Percentiles rank a stretch among this genome's conserved stretches.
Evolutionary conservation across 345 rosid genomes (phyloP).

Genomic region (Arabidopsis arenosa): DNA sequence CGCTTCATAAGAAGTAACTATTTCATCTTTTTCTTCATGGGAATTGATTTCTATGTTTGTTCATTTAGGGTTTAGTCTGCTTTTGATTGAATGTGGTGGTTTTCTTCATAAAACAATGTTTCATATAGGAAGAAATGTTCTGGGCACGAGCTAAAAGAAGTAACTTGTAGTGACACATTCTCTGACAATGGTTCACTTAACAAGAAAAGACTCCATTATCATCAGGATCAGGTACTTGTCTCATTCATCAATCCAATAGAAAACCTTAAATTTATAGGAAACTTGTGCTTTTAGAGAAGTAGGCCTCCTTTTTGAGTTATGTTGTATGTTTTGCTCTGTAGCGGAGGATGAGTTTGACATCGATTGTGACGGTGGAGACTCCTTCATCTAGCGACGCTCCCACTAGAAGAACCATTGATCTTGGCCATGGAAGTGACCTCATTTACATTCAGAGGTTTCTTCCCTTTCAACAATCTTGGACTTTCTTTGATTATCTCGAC

Average conservation of each 20-base stretch:
- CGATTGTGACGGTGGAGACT: slow-evolving; percentile 21
- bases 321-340: slow-evolving; percentile 23
- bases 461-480: slow-evolving; percentile 61
- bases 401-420: slow-evolving; percentile 52
- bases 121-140: slow-evolving; percentile 66
- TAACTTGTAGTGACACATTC: slow-evolving; percentile 68
- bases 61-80: not conserved
- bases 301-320: not conserved
- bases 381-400: slow-evolving; percentile 9
- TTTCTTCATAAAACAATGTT: not conserved
- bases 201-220: slow-evolving; percentile 43
- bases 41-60: not conserved
- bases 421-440: slow-evolving; percentile 72
- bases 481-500: slow-evolving; percentile 72
- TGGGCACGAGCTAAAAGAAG: slow-evolving; percentile 69
- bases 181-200: slow-evolving; percentile 46
- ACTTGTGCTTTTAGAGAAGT: not conserved
- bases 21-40: slow-evolving; percentile 23
- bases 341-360: slow-evolving; percentile 48
- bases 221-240: slow-evolving; percentile 54
- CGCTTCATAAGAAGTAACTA: slow-evolving; percentile 58
- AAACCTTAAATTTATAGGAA: not conserved
- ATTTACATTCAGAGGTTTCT: slow-evolving; percentile 63
- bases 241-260: not conserved
- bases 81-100: not conserved